Evolutionary conservation across 2,329 filamentous ascomycete species (phyloP), one percentile per base, ranked within the genome.

Genomic region (Sporothrix phasma): DNA sequence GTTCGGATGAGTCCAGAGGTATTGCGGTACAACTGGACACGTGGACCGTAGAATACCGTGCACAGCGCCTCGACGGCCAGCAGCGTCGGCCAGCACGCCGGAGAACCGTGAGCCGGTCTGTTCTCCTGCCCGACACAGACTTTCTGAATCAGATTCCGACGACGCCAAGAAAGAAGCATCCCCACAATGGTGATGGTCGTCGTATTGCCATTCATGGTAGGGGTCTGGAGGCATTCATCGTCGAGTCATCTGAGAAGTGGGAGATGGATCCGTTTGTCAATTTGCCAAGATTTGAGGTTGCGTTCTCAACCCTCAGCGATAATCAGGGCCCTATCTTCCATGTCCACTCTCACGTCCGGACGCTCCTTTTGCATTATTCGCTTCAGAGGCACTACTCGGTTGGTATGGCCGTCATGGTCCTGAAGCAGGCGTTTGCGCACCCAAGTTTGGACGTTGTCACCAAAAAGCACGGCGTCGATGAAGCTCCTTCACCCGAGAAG

Each of bases 381-480:
- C 82, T 99, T 0, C 96, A 95, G 73, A 88, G 92, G 3, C 92
- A 96, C 72, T 99, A 97, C 72, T 88, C 92, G 0, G 81, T 95
- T 29, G 89, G 91, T 0, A 86, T 97, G 66, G 94, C 93, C 8
- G 78, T 83, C 26, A 87, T 86, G 72, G 90, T 95, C 2, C 74
- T 99, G 26, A 81, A 82, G 62, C 86, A 85, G 70, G 88, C 88
- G 0, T 89, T 92, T 67, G 74, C 84, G 73, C 79, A 76, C 65
- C 81, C 82, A 0, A 75, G 76, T 43, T 76, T 74, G 29, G 80
- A 82, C 65, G 65, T 72, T 61, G 26, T 72, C 7, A 15, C 31
- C 3, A 60, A 65, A 17, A 54, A 61, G 24, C 67, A 22, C n/a
- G 47, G 47, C 4, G 59, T 46, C 22, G 59, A 54, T 6, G 62